Evolutionary conservation across 257 asterid species (phyloP), one percentile per base, ranked within the genome.

Genomic region (Ilex asprella): DNA sequence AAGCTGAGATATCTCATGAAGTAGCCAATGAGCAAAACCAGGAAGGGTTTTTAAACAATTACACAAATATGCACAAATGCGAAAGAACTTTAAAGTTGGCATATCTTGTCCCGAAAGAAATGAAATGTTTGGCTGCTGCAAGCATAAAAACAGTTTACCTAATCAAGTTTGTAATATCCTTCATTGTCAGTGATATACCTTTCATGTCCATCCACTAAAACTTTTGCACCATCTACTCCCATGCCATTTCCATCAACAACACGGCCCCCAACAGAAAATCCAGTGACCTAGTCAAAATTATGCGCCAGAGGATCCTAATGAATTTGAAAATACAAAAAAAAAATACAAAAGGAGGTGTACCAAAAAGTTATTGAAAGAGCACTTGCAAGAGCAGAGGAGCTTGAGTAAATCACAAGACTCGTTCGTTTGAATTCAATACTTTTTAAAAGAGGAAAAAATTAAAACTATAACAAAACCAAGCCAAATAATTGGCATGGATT

Each of bases 191-290:
- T 88, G 60, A 78, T 60, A 57, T 89, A 83, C 78, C 95, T 83
- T 71, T 81, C 91, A 58, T 86, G 87, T 41, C 91, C 95, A 86
- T 88, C 97, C 16, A 88, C 91, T 65, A 84, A 30, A 71, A 92
- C 73, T 70, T 73, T 78, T 27, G 85, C 98, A 67, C 75, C 86
- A 70, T 74, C 82, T 54, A 88, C 90, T 61, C 97, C 98, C 63
- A 59, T 67, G 56, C 95, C 97, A 75, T 65, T 78, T 57, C 86
- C 85, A 88, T 89, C 93, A 75, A 92, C 81, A 51, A 92, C 98
- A 76, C 95, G 98, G 21, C 98, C 98, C 55, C 98, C 98, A 75
- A 88, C 90, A 59, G 98, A 92, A 85, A 88, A 92, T 59, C 98
- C 98, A 68, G 97, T 92, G 64, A 92, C 98, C 98, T 92, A 71